A percentile compares a stretch with the other conserved stretches of the same genome.
phyloP scores from a whole-genome alignment of 1,284 basidiomycete genomes.

The Moniliophthora roreri region DNA sequence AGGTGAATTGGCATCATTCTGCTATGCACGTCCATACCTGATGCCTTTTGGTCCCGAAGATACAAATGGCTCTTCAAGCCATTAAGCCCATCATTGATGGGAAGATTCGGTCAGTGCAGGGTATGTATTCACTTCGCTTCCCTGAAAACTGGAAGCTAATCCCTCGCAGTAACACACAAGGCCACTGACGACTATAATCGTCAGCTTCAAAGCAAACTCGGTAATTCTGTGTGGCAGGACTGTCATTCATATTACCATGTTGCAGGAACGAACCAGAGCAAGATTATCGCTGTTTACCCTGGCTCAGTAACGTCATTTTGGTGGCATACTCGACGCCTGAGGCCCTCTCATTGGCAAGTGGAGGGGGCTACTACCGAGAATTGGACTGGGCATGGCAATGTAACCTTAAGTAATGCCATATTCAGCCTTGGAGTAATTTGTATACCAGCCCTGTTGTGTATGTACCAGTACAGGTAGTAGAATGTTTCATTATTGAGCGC shows the following conservation, averaged over 20 bases:
- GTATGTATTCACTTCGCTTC: not conserved
- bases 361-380: constrained; percentile 33
- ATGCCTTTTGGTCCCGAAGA: constrained; percentile 28
- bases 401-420: not conserved
- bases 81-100: constrained; percentile 48
- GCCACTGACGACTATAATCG: constrained; percentile 43
- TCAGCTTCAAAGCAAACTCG: constrained; percentile 45
- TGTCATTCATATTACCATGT: constrained; percentile 51
- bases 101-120: constrained; percentile 43
- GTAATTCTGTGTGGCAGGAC: constrained; percentile 44
- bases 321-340: constrained; percentile 41
- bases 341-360: constrained; percentile 39
- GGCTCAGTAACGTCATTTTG: constrained; percentile 47
- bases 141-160: not conserved
- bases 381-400: constrained; percentile 21
- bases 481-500: not conserved
- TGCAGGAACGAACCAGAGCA: constrained; percentile 31
- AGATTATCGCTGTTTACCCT: constrained; percentile 47
- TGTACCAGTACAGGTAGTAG: constrained; percentile 1
- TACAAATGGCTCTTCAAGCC: constrained; percentile 43
- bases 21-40: not conserved
- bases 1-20: constrained; percentile 30
- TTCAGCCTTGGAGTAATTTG: constrained; percentile 1
- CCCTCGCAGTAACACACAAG: constrained; percentile 31
- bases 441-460: constrained; percentile 9